Evolutionary conservation across 345 rosid species (phyloP).

Genomic region (thale cress (Arabidopsis thaliana)): TAIR10.1 NC_003075.7:12714501-12715000

Average conservation of each 20-base stretch:
- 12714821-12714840: constrained; percentile 28
- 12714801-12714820: constrained; percentile 8
- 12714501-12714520: constrained; percentile 25
- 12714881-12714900: constrained; percentile 15
- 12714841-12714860: constrained; percentile 45
- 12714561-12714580: constrained; percentile 24
- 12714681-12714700: constrained; percentile 10
- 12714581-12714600: constrained; percentile 29
- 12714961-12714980: constrained; percentile 34
- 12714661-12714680: constrained; percentile 15
- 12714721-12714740: constrained; percentile 4
- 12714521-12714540: constrained; percentile 26
- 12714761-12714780: constrained; percentile 28
- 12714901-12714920: constrained; percentile 40
- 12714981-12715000: neutral
- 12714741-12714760: constrained; percentile 25
- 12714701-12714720: constrained; percentile 39
- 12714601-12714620: neutral
- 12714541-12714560: constrained; percentile 30
- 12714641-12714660: neutral
- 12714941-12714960: constrained; percentile 95
- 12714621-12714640: neutral
- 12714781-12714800: constrained; percentile 9
- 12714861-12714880: constrained; percentile 51
- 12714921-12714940: constrained; percentile 87